Percentiles rank a stretch among this genome's conserved stretches.
phyloP scores from a whole-genome alignment of 2,329 filamentous ascomycete species.

The Microdochium trichocladiopsis region DNA sequence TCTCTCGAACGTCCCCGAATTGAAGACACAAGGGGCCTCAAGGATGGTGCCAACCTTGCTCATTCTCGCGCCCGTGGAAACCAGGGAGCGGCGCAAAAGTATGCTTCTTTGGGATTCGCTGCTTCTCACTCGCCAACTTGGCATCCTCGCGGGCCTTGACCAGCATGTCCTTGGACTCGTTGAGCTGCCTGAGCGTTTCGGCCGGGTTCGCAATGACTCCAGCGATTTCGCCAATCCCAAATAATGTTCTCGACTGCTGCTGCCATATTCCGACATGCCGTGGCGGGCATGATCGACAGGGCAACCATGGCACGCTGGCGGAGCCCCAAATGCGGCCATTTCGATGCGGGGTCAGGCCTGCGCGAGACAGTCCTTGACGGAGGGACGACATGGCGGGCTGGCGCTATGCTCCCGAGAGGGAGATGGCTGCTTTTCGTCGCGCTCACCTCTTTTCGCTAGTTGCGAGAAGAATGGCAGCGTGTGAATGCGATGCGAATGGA shows the following conservation, averaged over 20 bases:
- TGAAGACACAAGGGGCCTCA: too few relatives aligned
- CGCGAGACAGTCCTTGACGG: too few relatives aligned
- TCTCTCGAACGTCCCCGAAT: too few relatives aligned
- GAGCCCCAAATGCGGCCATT: too few relatives aligned
- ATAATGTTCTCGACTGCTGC: background rate
- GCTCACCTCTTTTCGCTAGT: too few relatives aligned
- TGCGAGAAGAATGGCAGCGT: too few relatives aligned
- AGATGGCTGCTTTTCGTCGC: too few relatives aligned
- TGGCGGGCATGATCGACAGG: background rate
- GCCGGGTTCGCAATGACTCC: background rate
- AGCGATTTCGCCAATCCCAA: background rate
- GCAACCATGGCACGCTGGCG: background rate
- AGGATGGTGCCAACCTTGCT: background rate
- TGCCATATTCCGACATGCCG: background rate
- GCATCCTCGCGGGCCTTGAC: background rate
- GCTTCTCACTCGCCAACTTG: background rate
- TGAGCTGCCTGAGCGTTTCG: background rate
- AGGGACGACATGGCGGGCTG: too few relatives aligned
- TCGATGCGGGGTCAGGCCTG: too few relatives aligned
- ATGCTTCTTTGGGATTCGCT: background rate
- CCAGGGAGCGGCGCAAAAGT: background rate
- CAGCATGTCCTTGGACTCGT: background rate
- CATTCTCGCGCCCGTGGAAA: background rate
- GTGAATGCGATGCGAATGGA: too few relatives aligned
- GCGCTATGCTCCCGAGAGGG: too few relatives aligned